Percentiles rank a stretch among this genome's conserved stretches.
Conservation (phyloP, 331 rosid genomes). For the Pyracantha coccinea region DNA sequence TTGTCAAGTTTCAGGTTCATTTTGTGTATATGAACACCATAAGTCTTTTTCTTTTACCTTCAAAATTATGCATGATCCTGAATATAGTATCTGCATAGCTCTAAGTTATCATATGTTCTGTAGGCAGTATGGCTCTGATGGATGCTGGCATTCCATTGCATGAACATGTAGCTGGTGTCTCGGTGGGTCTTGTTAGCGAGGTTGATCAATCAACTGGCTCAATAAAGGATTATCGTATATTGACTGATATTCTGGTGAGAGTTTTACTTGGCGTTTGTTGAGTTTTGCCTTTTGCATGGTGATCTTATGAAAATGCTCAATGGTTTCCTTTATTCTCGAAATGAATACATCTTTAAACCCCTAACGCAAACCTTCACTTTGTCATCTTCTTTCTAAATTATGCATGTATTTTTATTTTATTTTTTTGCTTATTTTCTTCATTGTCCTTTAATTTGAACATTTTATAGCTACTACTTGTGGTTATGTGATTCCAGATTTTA, state of each 20-base stretch:
- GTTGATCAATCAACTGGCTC: constrained; percentile 65
- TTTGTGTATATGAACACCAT: neutral
- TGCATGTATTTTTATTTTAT: neutral
- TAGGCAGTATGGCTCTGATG: constrained; percentile 94
- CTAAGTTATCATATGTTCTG: constrained; percentile 14
- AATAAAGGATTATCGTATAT: constrained; percentile 66
- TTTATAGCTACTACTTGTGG: neutral
- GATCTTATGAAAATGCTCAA: constrained; percentile 3
- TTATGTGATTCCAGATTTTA: neutral
- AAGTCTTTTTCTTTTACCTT: neutral
- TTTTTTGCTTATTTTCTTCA: neutral
- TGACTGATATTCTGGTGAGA: constrained; percentile 92
- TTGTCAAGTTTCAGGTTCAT: neutral
- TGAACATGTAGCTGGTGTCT: constrained; percentile 94
- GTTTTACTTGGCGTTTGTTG: constrained; percentile 5
- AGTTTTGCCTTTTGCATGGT: constrained; percentile 6
- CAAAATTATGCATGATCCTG: neutral
- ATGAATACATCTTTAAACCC: neutral
- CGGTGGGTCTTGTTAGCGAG: constrained; percentile 89
- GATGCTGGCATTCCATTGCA: constrained; percentile 88
- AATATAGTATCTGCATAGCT: neutral
- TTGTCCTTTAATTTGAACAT: neutral
- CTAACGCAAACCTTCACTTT: neutral
- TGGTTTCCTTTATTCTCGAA: neutral
- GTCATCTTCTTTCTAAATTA: neutral